Base-by-base conservation (phyloP, 306 rosid species). In the Casuarina cunninghamiana region DNA sequence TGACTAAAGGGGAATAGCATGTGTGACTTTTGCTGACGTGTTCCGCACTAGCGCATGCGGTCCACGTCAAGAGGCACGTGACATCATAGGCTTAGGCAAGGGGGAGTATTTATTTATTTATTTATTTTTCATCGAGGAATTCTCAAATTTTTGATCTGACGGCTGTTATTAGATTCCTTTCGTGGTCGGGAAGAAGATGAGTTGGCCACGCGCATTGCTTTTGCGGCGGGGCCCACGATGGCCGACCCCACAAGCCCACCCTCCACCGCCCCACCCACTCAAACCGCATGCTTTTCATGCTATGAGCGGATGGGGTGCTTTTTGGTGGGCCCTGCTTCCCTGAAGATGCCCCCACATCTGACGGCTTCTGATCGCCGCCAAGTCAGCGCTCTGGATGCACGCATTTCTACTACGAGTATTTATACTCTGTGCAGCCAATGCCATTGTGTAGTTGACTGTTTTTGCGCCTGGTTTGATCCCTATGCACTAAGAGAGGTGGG, bases 1-100 rank as follows among this genome's bases (percentile, higher is more conserved):
- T 53, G 83, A 79, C 79, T 75, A 19, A 9, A 32, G 75, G 26
- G 26, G 71, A 45, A 26, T 45, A 37, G 66, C 2, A 9, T 21
- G 26, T 61, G 68, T 4, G 73, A 26, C 35, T 21, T 61, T 10
- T 60, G 78, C 79, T 79, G 82, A 79, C 72, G 75, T 53, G 84
- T 69, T 2, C 35, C 61, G 78, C 88, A 82, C 80, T 46, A 37
- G n/a, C 73, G 53, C 86, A 32, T 73, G 86, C 65, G 73, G 79
- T 79, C 82, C 82, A 76, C 82, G 82, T 76, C 81, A 73, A 71
- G 71, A 6, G 71, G 48, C 80, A 55, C 71, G 73, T 53, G 84
- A 79, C 82, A 37, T 77, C 84, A 72, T 75, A 51, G 53, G 53
- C 32, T 13, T 39, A 26, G 42, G 57, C 35, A 37, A 13, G 60